phyloP scores from a whole-genome alignment of 164 flowering plant genomes.

The Saururus chinensis region DNA sequence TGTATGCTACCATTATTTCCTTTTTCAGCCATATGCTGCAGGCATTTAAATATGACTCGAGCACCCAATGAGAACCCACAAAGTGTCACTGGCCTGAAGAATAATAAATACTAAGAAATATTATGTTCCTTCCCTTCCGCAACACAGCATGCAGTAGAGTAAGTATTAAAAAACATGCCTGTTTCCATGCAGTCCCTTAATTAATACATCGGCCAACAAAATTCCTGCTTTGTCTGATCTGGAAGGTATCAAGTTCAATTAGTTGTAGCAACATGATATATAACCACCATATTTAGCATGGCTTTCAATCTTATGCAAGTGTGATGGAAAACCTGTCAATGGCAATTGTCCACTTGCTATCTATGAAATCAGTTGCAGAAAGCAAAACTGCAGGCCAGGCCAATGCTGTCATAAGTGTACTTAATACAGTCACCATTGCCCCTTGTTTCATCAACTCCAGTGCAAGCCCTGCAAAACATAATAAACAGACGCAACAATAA shows the following conservation, averaged over 20 bases:
- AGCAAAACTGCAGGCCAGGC: slow-evolving; percentile 96
- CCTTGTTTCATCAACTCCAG: slow-evolving; percentile 90
- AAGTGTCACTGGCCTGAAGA: slow-evolving; percentile 60
- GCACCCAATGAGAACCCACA: slow-evolving; percentile 96
- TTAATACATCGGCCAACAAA: slow-evolving; percentile 79
- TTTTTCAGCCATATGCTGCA: no score
- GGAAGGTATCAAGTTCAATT: background rate
- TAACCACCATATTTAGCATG: no score
- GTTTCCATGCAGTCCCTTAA: slow-evolving; percentile 85
- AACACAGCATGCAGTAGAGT: no score
- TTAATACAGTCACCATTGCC: slow-evolving; percentile 93
- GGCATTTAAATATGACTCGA: slow-evolving; percentile 85
- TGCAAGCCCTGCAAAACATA: slow-evolving; percentile 48
- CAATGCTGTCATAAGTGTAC: slow-evolving; percentile 68
- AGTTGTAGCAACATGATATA: no score
- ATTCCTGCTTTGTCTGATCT: slow-evolving; percentile 96
- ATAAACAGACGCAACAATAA: slow-evolving; percentile 2
- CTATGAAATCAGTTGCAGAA: slow-evolving; percentile 72
- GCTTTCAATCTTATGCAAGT: no score
- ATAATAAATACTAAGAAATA: background rate
- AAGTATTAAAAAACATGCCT: slow-evolving; percentile 33
- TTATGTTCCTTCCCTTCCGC: background rate
- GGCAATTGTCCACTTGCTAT: slow-evolving; percentile 96
- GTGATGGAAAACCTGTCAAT: slow-evolving; percentile 56
- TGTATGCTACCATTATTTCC: slow-evolving; percentile 20